Percentiles rank a stretch among this genome's conserved stretches.
Evolutionary conservation across 2,329 filamentous ascomycete species (phyloP).

Genomic region (Colletotrichum kahawae): DNA sequence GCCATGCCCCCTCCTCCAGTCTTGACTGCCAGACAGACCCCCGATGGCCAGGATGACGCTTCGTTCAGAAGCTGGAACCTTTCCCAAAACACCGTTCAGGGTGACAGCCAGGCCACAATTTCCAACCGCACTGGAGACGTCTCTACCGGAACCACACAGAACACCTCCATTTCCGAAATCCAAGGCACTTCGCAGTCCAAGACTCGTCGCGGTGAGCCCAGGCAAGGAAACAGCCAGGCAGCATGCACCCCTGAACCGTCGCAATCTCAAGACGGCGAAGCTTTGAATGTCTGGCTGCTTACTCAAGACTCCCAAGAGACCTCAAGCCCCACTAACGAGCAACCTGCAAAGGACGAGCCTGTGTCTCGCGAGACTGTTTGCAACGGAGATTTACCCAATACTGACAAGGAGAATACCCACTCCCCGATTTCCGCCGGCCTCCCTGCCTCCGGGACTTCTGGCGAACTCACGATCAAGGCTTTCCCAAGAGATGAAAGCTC

Average conservation of each 20-base stretch:
- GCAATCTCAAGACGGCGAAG: slow-evolving; percentile 6
- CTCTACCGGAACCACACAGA: background rate
- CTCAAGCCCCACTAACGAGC: background rate
- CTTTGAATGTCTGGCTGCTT: slow-evolving; percentile 10
- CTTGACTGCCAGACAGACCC: background rate
- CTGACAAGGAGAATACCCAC: background rate
- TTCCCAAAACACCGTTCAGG: slow-evolving; percentile 9
- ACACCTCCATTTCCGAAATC: background rate
- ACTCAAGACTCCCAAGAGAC: slow-evolving; percentile 5
- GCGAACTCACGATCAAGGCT: background rate
- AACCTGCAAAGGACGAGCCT: background rate
- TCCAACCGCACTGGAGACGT: background rate
- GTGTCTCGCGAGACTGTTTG: background rate
- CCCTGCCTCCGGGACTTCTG: background rate
- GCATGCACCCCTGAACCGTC: background rate
- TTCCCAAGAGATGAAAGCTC: background rate
- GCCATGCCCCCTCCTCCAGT: slow-evolving; percentile 14
- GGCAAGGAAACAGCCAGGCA: background rate
- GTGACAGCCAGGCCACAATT: background rate
- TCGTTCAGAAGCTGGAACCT: slow-evolving; percentile 25
- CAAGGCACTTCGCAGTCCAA: background rate
- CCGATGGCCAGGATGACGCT: slow-evolving; percentile 10
- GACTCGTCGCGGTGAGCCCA: background rate
- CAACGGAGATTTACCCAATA: background rate
- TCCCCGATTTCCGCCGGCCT: background rate